phyloP scores from a whole-genome alignment of 306 rosid genomes.

The Corylus heterophylla region DNA sequence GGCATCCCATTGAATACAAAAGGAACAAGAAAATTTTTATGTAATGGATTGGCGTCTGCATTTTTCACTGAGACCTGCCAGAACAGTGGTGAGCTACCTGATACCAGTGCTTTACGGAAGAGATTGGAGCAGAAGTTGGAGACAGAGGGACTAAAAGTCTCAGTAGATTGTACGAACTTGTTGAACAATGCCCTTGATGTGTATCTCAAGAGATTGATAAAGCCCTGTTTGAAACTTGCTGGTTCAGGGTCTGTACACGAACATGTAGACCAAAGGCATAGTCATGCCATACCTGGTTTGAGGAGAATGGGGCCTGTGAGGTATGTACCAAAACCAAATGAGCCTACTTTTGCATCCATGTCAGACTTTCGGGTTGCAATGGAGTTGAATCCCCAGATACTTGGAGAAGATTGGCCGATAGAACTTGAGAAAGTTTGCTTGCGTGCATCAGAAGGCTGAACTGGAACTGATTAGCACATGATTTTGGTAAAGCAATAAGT shows the following conservation, averaged over 20 bases:
- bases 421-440: constrained; percentile 52
- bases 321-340: constrained; percentile 38
- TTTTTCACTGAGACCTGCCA: constrained; percentile 41
- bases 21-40: constrained; percentile 25
- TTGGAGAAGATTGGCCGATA: constrained; percentile 65
- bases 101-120: constrained; percentile 47
- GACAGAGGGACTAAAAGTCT: constrained; percentile 49
- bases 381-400: constrained; percentile 57
- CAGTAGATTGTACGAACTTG: constrained; percentile 50
- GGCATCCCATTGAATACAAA: constrained; percentile 46
- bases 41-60: constrained; percentile 21
- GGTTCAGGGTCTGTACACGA: constrained; percentile 40
- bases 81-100: constrained; percentile 49
- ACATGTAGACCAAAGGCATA: constrained; percentile 16
- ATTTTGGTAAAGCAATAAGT: constrained; percentile 25
- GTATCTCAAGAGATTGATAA: constrained; percentile 68
- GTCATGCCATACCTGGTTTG: constrained; percentile 25
- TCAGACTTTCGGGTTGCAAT: constrained; percentile 57
- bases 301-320: constrained; percentile 28
- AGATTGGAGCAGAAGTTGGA: constrained; percentile 54
- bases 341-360: constrained; percentile 36
- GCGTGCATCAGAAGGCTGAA: constrained; percentile 39
- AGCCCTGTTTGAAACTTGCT: constrained; percentile 58
- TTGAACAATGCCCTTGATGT: constrained; percentile 59
- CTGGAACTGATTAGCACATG: constrained; percentile 25